Percentiles rank a stretch among this genome's conserved stretches.
Conservation (phyloP, 495 filamentous ascomycete species). For the Aspergillus cristatus region DNA sequence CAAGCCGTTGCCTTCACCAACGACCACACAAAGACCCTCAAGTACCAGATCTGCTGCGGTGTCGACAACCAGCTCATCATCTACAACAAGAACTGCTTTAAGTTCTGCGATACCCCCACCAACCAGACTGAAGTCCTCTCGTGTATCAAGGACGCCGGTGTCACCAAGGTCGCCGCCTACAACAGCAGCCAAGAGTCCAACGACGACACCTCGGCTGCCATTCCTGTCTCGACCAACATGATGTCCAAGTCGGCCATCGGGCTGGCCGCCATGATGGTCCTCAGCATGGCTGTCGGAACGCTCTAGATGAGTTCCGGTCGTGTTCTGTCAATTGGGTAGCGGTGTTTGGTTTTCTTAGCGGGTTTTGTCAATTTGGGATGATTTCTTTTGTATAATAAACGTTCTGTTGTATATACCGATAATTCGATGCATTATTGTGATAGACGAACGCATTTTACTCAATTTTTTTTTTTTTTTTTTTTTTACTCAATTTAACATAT, state of each 20-base stretch:
- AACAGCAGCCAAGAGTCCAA: neutral
- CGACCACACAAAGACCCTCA: neutral
- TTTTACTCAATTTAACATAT: too few species aligned
- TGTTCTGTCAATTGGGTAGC: too few species aligned
- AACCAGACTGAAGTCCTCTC: neutral
- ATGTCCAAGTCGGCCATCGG: neutral
- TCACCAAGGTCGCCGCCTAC: neutral
- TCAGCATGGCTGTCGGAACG: neutral
- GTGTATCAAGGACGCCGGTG: neutral
- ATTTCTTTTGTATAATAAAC: too few species aligned
- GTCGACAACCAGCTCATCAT: neutral
- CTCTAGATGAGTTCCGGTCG: neutral
- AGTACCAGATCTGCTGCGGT: neutral
- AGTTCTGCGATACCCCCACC: neutral
- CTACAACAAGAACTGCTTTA: neutral
- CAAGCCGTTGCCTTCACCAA: constrained; percentile 1
- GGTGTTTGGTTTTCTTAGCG: too few species aligned
- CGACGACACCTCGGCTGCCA: neutral
- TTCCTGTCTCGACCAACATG: neutral
- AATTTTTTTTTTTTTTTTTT: too few species aligned
- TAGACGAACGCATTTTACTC: too few species aligned
- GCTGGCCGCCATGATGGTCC: neutral
- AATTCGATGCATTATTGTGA: too few species aligned
- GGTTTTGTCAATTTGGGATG: too few species aligned
- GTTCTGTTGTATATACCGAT: too few species aligned